Evolutionary conservation across 495 filamentous ascomycete genomes (phyloP), one percentile per base, ranked within the genome.

Genomic region (Acidiella bohemica): DNA sequence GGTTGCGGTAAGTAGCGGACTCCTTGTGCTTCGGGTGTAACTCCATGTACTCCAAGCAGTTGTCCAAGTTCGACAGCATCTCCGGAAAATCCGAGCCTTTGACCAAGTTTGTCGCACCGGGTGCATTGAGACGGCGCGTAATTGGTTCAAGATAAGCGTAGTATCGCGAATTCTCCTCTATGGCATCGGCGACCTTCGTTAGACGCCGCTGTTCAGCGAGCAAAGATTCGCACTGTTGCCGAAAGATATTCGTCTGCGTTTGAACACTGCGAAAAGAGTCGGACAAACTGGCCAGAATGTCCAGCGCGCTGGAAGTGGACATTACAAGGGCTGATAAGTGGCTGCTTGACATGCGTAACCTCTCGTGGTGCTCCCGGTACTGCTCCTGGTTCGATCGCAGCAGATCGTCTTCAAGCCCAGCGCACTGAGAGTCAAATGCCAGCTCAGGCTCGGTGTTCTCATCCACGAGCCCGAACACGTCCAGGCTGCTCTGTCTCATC

Each of bases 71-170:
- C 20, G 70, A 64, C 18, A 96, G 61, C 68, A 95, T 87, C 42
- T 93, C 81, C 8, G 74, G 78, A 53, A 88, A 96, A 39, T 77
- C 80, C 49, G 77, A 74, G 43, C 75, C 78, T 36, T 83, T 78
- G 27, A 88, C 85, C 30, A 84, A 70, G 48, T 76, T 86, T 22
- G 78, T 75, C 16, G 86, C 84, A 11, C 86, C 85, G 7, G 92
- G 90, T 17, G 86, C 86, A 66, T 95, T 94, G 29, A 97, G 73
- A 20, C 81, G 71, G 36, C 84, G 72, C 9, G 86, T 94, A 34
- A 88, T 83, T 35, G 80, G 86, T 42, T 95, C 90, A 16, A 96
- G 69, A 55, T 88, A 92, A 16, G 77, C 73, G 55, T 95, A 99
- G 56, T 93, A 94, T 47, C 84, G 76, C 5, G 94, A 67, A 46